Percentiles rank a stretch among this genome's conserved stretches.
Conservation (phyloP, 345 rosid species). For the Eucalyptus fibrosa region DNA sequence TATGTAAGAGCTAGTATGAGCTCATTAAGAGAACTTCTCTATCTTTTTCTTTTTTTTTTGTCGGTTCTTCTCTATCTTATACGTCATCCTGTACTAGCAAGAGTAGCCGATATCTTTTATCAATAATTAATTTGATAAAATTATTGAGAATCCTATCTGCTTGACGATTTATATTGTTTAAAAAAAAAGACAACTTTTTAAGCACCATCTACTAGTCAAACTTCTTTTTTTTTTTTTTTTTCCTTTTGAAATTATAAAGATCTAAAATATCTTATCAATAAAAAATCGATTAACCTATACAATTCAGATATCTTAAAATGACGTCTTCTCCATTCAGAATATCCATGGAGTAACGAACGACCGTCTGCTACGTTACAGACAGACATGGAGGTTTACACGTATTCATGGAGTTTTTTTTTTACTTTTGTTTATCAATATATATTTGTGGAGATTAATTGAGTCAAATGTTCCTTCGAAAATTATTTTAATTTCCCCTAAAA, state of each 20-base stretch:
- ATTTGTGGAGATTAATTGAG: background rate
- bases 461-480: background rate
- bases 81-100: background rate
- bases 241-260: background rate
- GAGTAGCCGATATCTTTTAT: background rate
- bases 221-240: background rate
- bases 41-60: background rate
- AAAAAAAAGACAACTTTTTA: background rate
- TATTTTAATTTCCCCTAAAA: background rate
- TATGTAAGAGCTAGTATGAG: background rate
- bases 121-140: background rate
- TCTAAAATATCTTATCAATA: background rate
- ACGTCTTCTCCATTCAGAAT: background rate
- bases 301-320: background rate
- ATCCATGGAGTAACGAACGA: background rate
- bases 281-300: background rate
- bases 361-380: background rate
- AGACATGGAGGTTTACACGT: background rate
- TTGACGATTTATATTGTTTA: fast-evolving
- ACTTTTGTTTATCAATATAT: no score
- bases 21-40: background rate
- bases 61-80: background rate
- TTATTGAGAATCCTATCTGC: background rate
- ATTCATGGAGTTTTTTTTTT: background rate
- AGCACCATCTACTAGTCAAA: background rate